Conservation (phyloP, 2,329 filamentous ascomycete species). For the Aspergillus candidus region DNA sequence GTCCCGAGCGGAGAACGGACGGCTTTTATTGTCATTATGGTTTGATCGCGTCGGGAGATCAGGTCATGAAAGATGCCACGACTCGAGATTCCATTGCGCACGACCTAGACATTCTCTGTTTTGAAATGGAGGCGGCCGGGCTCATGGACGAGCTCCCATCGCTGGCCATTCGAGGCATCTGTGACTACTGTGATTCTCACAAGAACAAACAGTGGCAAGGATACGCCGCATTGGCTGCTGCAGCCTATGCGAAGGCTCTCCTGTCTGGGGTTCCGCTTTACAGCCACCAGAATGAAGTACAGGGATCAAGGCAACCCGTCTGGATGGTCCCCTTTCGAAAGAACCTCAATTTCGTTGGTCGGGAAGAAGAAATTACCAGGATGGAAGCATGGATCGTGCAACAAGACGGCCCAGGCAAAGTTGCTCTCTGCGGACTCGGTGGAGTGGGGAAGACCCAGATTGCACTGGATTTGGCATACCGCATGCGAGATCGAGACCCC, state of each 20-base stretch:
- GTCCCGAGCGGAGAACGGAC: conserved; percentile 5
- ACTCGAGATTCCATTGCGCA: conserved; percentile 11
- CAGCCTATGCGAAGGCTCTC: neutral
- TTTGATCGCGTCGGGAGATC: conserved; percentile 22
- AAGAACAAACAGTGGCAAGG: conserved; percentile 12
- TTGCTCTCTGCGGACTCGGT: conserved; percentile 5
- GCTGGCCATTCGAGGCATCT: conserved; percentile 21
- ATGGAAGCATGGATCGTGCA: neutral
- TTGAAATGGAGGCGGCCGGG: conserved; percentile 20
- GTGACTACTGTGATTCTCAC: conserved; percentile 22
- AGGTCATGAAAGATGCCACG: conserved; percentile 17
- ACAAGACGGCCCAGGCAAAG: neutral
- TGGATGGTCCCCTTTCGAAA: conserved; percentile 6
- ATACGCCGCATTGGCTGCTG: neutral
- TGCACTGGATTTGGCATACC: neutral
- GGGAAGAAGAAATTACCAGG: neutral
- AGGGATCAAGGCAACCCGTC: neutral
- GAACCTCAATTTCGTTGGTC: conserved; percentile 2
- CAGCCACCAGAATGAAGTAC: neutral
- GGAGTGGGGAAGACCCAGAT: conserved; percentile 1
- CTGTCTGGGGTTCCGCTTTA: neutral
- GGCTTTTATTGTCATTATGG: conserved; percentile 18
- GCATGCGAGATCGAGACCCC: neutral
- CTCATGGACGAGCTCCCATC: conserved; percentile 17
- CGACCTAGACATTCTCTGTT: conserved; percentile 15